Percentiles rank a stretch among this genome's conserved stretches.
These are phyloP conservation scores for Scheffersomyces ergatensis DNA, from an alignment of 805 yeast species.

Conservation along the genomic window DNA sequence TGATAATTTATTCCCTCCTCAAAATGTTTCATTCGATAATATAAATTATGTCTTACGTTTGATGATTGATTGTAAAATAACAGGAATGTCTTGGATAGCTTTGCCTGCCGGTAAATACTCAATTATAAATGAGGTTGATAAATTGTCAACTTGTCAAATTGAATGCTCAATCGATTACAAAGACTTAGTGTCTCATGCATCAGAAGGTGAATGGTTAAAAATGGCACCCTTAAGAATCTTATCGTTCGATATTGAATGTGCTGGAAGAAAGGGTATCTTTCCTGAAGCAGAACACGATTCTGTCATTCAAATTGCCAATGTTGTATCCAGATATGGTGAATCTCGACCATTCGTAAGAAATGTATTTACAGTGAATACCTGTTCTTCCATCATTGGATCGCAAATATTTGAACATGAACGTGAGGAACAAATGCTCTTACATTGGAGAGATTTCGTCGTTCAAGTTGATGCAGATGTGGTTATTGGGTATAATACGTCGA, in stretches of 20 bases:
- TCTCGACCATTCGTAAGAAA: conserved; percentile 87
- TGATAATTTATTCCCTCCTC: conserved; percentile 61
- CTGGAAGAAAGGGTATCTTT: conserved; percentile 94
- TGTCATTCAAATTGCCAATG: conserved; percentile 96
- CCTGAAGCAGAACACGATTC: conserved; percentile 95
- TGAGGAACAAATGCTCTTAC: conserved; percentile 79
- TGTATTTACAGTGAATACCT: conserved; percentile 89
- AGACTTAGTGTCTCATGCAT: conserved; percentile 72
- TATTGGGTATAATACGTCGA: conserved; percentile 92
- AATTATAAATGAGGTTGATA: conserved; percentile 35
- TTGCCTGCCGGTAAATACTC: conserved; percentile 73
- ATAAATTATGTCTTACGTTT: conserved; percentile 80
- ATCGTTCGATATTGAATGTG: conserved; percentile 97
- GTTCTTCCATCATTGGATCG: conserved; percentile 92
- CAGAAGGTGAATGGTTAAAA: conserved; percentile 92
- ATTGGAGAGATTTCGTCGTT: conserved; percentile 84
- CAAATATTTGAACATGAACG: conserved; percentile 73
- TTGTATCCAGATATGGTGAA: conserved; percentile 81
- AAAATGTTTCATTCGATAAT: conserved; percentile 79
- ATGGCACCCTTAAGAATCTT: conserved; percentile 91
- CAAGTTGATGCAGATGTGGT: conserved; percentile 92
- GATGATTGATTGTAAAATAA: conserved; percentile 89
- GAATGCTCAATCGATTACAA: conserved; percentile 72
- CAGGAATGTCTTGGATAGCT: conserved; percentile 97
- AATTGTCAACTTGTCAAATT: conserved; percentile 77